Evolutionary conservation across 2,329 filamentous ascomycete species (phyloP).

Genomic region (Venturia effusa): DNA sequence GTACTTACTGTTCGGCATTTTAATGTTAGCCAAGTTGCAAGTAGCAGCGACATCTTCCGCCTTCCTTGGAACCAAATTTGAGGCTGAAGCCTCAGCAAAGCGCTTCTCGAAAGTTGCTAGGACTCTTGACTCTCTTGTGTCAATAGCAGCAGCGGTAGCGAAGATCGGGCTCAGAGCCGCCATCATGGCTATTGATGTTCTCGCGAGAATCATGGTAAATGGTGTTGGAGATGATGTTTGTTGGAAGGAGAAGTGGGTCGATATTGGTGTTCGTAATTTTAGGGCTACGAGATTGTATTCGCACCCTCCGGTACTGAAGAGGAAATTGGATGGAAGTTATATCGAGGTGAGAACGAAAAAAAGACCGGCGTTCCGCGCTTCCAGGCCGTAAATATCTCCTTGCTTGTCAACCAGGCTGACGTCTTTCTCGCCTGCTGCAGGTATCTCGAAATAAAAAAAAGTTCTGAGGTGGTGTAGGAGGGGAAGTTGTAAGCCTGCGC

Average conservation of each 20-base stretch:
- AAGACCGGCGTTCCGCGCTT: background rate
- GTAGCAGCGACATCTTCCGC: background rate
- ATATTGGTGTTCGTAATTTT: background rate
- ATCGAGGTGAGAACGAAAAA: background rate
- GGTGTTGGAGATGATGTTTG: background rate
- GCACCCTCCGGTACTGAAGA: background rate
- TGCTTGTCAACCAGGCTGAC: background rate
- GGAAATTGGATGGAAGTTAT: background rate
- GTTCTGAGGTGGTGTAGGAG: background rate
- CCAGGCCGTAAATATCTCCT: background rate
- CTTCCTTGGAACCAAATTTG: background rate
- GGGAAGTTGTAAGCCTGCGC: background rate
- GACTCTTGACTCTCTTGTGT: background rate
- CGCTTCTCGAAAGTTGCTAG: background rate
- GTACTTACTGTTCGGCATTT: constrained; percentile 2
- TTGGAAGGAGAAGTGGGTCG: background rate
- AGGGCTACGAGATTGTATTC: background rate
- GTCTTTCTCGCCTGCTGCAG: background rate
- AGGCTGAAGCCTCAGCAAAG: constrained; percentile 2
- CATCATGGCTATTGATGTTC: background rate
- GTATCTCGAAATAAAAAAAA: background rate
- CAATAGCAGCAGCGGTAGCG: background rate
- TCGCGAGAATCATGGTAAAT: background rate
- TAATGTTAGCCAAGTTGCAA: background rate
- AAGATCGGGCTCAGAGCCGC: background rate